Evolutionary conservation across 2,329 filamentous ascomycete genomes (phyloP).

Genomic region (Orbilia blumenaviensis): DNA sequence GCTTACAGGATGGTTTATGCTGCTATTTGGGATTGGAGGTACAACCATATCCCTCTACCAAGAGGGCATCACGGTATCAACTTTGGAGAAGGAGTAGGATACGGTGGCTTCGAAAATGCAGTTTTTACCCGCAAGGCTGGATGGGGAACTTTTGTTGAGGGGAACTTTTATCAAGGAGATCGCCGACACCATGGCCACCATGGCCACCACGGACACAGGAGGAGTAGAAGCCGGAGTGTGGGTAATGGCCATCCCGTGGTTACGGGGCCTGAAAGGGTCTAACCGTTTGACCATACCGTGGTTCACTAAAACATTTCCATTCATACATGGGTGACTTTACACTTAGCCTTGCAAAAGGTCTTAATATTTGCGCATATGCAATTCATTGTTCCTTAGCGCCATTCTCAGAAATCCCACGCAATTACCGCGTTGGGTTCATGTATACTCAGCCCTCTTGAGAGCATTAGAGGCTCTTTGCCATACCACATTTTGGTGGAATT

Average conservation of each 20-base stretch:
- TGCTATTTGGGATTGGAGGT: constrained; percentile 74
- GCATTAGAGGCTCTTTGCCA: background rate
- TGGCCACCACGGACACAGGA: constrained; percentile 17
- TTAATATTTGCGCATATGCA: background rate
- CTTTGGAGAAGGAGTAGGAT: constrained; percentile 65
- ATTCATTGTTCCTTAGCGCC: background rate
- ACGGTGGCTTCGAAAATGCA: constrained; percentile 66
- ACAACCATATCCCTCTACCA: constrained; percentile 73
- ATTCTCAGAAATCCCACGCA: background rate
- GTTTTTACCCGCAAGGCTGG: constrained; percentile 70
- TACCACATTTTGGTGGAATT: background rate
- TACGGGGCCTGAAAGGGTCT: constrained; percentile 17
- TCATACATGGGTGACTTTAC: too few species aligned
- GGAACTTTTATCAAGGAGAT: background rate
- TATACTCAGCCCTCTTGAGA: background rate
- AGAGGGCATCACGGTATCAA: constrained; percentile 63
- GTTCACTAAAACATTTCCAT: too few species aligned
- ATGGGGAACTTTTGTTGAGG: constrained; percentile 64
- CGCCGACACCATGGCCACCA: constrained; percentile 19
- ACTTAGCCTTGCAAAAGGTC: background rate
- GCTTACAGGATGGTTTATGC: constrained; percentile 75
- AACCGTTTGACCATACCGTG: background rate
- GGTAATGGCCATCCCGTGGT: constrained; percentile 11
- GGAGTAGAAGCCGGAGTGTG: constrained; percentile 32
- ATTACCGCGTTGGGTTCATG: background rate